phyloP scores from a whole-genome alignment of 2,329 filamentous ascomycete genomes.

The Meredithiella fracta region DNA sequence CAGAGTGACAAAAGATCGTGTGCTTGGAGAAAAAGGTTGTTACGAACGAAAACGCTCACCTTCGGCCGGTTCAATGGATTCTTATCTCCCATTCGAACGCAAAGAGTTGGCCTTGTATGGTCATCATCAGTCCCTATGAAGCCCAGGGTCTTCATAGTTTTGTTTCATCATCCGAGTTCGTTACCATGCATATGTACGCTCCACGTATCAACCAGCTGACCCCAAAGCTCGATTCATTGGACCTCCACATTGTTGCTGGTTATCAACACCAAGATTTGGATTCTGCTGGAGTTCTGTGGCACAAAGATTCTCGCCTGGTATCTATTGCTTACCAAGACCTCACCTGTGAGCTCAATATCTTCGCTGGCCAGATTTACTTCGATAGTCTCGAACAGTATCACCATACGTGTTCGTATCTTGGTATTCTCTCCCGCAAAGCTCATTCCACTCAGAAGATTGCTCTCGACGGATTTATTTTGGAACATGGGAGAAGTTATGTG shows the following conservation, averaged over 20 bases:
- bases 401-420: constrained; percentile 33
- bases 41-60: constrained; percentile 27
- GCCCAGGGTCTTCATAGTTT: constrained; percentile 32
- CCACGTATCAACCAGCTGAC: constrained; percentile 26
- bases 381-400: constrained; percentile 36
- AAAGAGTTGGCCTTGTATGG: constrained; percentile 17
- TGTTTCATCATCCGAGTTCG: constrained; percentile 22
- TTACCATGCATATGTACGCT: constrained; percentile 35
- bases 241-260: constrained; percentile 26
- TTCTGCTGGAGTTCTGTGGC: background rate
- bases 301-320: constrained; percentile 3
- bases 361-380: constrained; percentile 52
- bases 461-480: constrained; percentile 23
- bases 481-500: constrained; percentile 6
- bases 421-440: constrained; percentile 24
- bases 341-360: constrained; percentile 41
- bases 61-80: constrained; percentile 39
- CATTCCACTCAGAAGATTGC: constrained; percentile 16
- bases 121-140: constrained; percentile 46
- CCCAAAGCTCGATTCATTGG: constrained; percentile 28
- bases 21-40: background rate
- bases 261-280: background rate
- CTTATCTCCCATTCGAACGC: constrained; percentile 17
- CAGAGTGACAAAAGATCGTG: background rate
- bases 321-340: constrained; percentile 16